Evolutionary conservation across 495 filamentous ascomycete genomes (phyloP).

Genomic region (Xylaria sp.): DNA sequence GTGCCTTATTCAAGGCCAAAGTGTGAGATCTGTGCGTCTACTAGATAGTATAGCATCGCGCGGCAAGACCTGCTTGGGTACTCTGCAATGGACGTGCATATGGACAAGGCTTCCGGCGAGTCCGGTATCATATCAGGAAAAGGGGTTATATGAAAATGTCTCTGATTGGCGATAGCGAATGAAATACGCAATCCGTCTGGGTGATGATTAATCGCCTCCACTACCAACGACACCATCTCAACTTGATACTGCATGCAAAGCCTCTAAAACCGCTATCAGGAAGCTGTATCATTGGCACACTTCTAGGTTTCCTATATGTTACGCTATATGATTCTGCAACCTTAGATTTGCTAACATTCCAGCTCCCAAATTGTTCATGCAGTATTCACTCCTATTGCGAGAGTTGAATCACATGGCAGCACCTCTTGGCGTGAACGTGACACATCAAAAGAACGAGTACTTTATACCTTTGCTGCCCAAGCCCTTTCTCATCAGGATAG

Average conservation of each 20-base stretch:
- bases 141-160: not conserved
- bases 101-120: not conserved
- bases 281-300: not conserved
- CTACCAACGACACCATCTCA: not conserved
- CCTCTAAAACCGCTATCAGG: not conserved
- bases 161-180: not conserved
- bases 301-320: not conserved
- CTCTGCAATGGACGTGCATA: not conserved
- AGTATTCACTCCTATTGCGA: not conserved
- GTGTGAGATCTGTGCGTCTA: not conserved
- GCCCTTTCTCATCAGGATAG: not conserved
- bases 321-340: not conserved
- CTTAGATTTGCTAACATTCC: not conserved
- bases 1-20: not conserved
- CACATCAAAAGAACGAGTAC: not conserved
- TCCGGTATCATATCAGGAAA: not conserved
- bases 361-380: not conserved
- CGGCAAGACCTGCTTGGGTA: not conserved
- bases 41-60: not conserved
- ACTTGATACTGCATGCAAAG: not conserved
- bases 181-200: not conserved
- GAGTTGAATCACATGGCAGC: not conserved
- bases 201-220: conserved; percentile 15
- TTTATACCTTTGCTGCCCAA: not conserved
- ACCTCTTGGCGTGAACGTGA: not conserved